phyloP scores from a whole-genome alignment of 176 grass and related monocot species.

The Echinochloa phyllopogon region DNA sequence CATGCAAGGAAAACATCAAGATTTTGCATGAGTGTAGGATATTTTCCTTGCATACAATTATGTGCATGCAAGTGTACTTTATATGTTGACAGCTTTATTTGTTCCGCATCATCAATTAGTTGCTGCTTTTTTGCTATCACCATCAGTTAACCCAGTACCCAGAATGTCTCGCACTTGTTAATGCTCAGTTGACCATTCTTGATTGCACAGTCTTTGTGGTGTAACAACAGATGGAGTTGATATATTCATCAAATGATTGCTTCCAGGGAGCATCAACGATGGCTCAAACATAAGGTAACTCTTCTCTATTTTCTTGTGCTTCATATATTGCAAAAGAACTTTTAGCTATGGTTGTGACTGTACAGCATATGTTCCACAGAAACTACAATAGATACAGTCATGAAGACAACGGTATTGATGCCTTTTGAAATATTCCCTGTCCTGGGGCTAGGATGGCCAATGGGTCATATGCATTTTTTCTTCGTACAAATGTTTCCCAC shows the following conservation, averaged over 20 bases:
- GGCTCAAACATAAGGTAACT: not conserved
- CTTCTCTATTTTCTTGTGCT: slow-evolving; percentile 27
- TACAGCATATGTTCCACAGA: slow-evolving; percentile 22
- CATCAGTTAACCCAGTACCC: slow-evolving; percentile 26
- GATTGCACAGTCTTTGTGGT: slow-evolving; percentile 23
- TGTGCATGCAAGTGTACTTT: slow-evolving; percentile 23
- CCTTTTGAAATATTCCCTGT: slow-evolving; percentile 79
- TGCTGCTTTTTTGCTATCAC: not conserved
- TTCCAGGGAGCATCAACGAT: slow-evolving; percentile 24
- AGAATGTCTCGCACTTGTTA: slow-evolving; percentile 22
- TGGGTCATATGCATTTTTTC: slow-evolving; percentile 79
- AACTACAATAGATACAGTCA: not conserved
- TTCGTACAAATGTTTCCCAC: slow-evolving; percentile 72
- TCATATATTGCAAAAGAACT: not conserved
- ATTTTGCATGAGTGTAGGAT: not conserved
- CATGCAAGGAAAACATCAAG: slow-evolving; percentile 1
- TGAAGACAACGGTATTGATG: slow-evolving; percentile 45
- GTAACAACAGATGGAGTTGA: slow-evolving; percentile 23
- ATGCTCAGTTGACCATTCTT: slow-evolving; percentile 24
- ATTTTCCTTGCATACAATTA: slow-evolving; percentile 2
- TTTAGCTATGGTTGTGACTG: slow-evolving; percentile 6
- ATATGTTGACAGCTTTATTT: not conserved
- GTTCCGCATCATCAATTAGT: not conserved
- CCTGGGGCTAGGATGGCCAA: slow-evolving; percentile 86
- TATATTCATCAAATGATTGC: slow-evolving; percentile 34